A percentile compares a stretch with the other conserved stretches of the same genome.
Conservation (phyloP, 2,329 filamentous ascomycete genomes). For the Dactylellina cionopaga region DNA sequence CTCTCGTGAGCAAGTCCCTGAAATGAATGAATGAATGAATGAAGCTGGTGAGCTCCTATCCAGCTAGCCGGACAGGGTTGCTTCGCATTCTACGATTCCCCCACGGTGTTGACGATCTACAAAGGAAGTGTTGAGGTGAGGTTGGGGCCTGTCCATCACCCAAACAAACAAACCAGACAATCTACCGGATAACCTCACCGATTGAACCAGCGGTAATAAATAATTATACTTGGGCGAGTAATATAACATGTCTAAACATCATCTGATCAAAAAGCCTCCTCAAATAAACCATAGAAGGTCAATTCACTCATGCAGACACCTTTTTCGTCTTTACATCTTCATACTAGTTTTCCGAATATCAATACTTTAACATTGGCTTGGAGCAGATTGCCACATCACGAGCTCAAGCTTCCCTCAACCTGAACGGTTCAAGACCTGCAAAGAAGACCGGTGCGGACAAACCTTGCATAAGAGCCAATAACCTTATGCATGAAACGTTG, state of each 20-base stretch:
- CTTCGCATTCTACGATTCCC: slow-evolving; percentile 22
- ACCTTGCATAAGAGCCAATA: slow-evolving; percentile 49
- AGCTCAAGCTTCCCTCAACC: slow-evolving; percentile 27
- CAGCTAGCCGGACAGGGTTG: slow-evolving; percentile 24
- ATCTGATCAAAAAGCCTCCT: slow-evolving; percentile 31
- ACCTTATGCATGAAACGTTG: slow-evolving; percentile 51
- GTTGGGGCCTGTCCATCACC: not conserved
- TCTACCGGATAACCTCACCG: too few species aligned
- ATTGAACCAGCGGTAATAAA: too few species aligned
- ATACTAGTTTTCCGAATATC: slow-evolving; percentile 18
- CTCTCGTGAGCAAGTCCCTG: slow-evolving; percentile 50
- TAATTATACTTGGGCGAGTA: too few species aligned
- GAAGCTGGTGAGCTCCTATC: slow-evolving; percentile 46
- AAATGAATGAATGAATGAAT: slow-evolving; percentile 19
- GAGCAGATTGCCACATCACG: slow-evolving; percentile 52
- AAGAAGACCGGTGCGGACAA: slow-evolving; percentile 48
- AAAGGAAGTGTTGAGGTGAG: slow-evolving; percentile 2
- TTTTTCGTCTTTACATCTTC: too few species aligned
- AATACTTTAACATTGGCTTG: too few species aligned
- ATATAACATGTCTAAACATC: slow-evolving; percentile 8
- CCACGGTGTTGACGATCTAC: slow-evolving; percentile 30
- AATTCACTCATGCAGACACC: too few species aligned
- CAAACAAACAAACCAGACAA: not conserved
- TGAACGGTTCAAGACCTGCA: slow-evolving; percentile 41
- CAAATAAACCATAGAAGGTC: too few species aligned